phyloP scores from a whole-genome alignment of 305 asterid species.

The Salvia sclarea region DNA sequence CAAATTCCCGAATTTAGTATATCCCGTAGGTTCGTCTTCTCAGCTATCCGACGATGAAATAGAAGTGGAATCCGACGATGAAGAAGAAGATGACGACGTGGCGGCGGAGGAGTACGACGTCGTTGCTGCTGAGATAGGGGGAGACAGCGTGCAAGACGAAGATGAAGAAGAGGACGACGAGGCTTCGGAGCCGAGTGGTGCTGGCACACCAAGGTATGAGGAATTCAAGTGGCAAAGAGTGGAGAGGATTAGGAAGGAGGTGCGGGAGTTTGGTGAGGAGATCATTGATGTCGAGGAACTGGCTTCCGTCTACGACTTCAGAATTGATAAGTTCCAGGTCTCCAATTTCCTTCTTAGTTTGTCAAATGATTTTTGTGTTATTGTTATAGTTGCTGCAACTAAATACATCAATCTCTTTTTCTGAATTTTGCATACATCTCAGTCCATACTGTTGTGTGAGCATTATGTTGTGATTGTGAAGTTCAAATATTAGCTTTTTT shows the following conservation, averaged over 20 bases:
- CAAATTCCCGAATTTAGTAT: constrained; percentile 48
- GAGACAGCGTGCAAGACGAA: constrained; percentile 40
- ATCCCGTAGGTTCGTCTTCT: constrained; percentile 51
- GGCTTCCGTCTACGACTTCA: constrained; percentile 78
- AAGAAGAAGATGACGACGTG: constrained; percentile 63
- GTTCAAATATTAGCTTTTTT: constrained; percentile 1
- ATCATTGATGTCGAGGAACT: constrained; percentile 85
- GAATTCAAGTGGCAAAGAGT: constrained; percentile 93
- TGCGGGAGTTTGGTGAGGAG: constrained; percentile 84
- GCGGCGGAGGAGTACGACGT: constrained; percentile 72
- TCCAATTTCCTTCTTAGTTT: neutral
- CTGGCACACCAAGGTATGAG: constrained; percentile 50
- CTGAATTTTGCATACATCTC: too few species aligned
- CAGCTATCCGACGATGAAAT: constrained; percentile 61
- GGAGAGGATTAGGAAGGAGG: constrained; percentile 80
- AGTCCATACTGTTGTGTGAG: too few species aligned
- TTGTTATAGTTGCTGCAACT: neutral
- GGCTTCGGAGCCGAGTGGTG: constrained; percentile 30
- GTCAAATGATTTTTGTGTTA: neutral
- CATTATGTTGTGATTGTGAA: constrained; percentile 5
- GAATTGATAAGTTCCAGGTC: constrained; percentile 98
- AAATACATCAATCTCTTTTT: neutral
- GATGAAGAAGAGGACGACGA: constrained; percentile 52
- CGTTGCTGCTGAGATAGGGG: constrained; percentile 42
- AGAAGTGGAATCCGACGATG: constrained; percentile 57